These are phyloP conservation scores for Ophiostoma tasmaniense DNA, from an alignment of 2,329 filamentous ascomycete genomes.

Conservation along the genomic window DNA sequence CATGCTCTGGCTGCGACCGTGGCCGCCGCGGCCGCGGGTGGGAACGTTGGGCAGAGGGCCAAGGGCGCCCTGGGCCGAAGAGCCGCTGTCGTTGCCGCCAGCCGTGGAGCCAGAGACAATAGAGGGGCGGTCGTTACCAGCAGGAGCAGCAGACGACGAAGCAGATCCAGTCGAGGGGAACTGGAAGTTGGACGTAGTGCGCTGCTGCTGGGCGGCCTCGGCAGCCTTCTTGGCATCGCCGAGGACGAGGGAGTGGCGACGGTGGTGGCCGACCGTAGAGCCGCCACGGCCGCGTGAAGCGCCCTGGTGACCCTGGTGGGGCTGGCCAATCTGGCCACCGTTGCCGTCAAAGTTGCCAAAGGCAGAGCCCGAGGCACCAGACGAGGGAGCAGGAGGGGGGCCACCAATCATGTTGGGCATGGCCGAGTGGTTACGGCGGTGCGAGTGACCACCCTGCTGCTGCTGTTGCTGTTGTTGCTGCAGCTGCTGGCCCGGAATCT, in stretches of 20 bases:
- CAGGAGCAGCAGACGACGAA: constrained; percentile 38
- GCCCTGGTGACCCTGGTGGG: constrained; percentile 32
- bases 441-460: constrained; percentile 65
- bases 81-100: constrained; percentile 12
- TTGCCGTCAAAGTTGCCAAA: constrained; percentile 66
- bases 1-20: constrained; percentile 86
- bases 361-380: constrained; percentile 68
- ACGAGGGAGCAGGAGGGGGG: constrained; percentile 81
- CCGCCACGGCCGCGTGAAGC: constrained; percentile 55
- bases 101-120: constrained; percentile 34
- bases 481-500: constrained; percentile 63
- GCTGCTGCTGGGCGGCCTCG: constrained; percentile 91
- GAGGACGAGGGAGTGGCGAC: constrained; percentile 87
- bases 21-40: constrained; percentile 47
- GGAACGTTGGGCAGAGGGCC: constrained; percentile 23
- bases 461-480: constrained; percentile 66
- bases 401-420: constrained; percentile 88
- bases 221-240: constrained; percentile 97
- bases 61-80: constrained; percentile 16
- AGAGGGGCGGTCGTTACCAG: constrained; percentile 39
- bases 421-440: constrained; percentile 97
- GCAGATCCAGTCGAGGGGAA: constrained; percentile 72
- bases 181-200: constrained; percentile 87
- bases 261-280: constrained; percentile 70
- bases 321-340: background rate